Base-by-base conservation (phyloP, 305 asterid species). In the Rubia balearica region DNA sequence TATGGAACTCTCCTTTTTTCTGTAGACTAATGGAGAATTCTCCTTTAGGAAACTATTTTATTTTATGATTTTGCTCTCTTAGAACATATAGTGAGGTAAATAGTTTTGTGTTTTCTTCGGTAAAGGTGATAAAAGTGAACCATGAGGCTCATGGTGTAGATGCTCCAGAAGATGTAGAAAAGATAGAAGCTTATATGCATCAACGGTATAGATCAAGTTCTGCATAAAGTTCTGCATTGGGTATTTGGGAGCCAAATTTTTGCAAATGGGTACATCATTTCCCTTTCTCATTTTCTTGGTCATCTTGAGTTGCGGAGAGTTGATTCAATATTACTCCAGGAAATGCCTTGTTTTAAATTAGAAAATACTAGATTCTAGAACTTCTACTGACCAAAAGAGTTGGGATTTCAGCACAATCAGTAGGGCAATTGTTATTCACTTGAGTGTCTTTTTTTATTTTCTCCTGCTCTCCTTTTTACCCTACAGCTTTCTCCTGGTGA, bases 401-500 rank as follows among this genome's bases (percentile, higher is more conserved):
- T 11, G 16, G 10, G 24, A 36, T 69, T 70, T 10, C 24, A 40
- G 43, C 30, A 4, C 65, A 1, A 27, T 61, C 27, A 17, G 8
- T 10, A 5, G 33, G 38, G 12, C 21, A 43, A 12, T 36, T 60
- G 13, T 46, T 46, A 41, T 45, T 27, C 5, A 59, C 68, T 61
- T 27, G 21, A 0, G n/a, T 38, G 40, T 13, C 13, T 19, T 55
- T 22, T 49, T 51, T 3, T 19, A 33, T 53, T 49, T 60, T 48
- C 48, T 19, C 3, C 41, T 65, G 16, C 38, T 55, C 41, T 48
- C 65, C 45, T 66, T 72, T 67, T 10, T 40, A 77, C 70, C 73
- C 75, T 78, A 76, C 82, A 94, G 98, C 96, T 88, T 63, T 79
- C 91, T 73, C 99, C 99, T 60, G 97, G 99, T 49, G 99, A 91